phyloP scores from a whole-genome alignment of 2,329 filamentous ascomycete species.

The Apiospora malaysiana region DNA sequence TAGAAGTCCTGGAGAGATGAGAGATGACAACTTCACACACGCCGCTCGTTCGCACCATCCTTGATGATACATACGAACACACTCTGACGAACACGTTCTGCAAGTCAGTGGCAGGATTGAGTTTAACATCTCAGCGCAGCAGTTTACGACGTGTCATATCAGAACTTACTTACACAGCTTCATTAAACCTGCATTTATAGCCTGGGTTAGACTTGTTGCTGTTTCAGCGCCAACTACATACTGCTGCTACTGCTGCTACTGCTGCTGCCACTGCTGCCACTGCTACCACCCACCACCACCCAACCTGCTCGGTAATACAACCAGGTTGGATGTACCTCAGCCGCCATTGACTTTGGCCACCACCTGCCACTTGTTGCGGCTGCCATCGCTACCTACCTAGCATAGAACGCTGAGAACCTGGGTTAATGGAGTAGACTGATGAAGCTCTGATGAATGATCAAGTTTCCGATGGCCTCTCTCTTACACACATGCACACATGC shows the following conservation, averaged over 20 bases:
- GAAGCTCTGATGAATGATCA: not conserved
- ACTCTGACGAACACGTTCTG: not conserved
- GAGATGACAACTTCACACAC: not conserved
- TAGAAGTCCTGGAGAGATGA: not conserved
- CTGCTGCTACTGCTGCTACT: no score
- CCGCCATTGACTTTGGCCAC: constrained; percentile 12
- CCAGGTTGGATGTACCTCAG: not conserved
- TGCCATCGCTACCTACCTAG: not conserved
- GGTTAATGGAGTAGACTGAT: not conserved
- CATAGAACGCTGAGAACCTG: not conserved
- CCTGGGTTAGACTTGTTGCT: constrained; percentile 16
- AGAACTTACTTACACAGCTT: not conserved
- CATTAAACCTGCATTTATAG: constrained; percentile 19
- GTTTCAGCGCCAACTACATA: constrained; percentile 15
- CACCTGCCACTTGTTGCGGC: not conserved
- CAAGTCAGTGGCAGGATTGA: constrained; percentile 6
- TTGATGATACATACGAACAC: not conserved
- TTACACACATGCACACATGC: no score
- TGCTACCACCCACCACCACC: not conserved
- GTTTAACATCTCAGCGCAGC: constrained; percentile 15
- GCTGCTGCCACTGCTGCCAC: no score
- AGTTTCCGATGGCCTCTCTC: no score
- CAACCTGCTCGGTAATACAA: not conserved
- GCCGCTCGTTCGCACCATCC: not conserved
- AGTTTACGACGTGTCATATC: constrained; percentile 17